Conservation (phyloP, 2,329 filamentous ascomycete genomes). For the Zalaria sp. region DNA sequence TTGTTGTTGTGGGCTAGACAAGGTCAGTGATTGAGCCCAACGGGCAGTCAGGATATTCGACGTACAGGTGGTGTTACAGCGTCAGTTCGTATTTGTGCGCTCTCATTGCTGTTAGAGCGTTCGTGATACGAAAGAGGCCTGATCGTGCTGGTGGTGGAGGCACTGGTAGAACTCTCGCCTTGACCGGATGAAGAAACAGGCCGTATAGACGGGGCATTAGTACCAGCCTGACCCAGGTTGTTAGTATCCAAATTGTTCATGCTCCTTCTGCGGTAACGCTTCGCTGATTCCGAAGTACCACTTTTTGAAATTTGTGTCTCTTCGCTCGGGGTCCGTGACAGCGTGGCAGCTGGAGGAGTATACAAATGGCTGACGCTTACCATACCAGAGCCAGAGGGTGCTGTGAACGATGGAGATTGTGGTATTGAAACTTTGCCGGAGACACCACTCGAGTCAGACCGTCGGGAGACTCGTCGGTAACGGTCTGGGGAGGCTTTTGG, state of each 20-base stretch:
- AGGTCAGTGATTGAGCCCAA: not conserved
- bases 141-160: constrained; percentile 17
- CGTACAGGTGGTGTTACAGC: constrained; percentile 6
- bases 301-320: constrained; percentile 52
- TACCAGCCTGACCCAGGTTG: constrained; percentile 7
- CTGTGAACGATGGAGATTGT: constrained; percentile 18
- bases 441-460: constrained; percentile 34
- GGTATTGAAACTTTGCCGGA: constrained; percentile 16
- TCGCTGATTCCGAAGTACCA: constrained; percentile 50
- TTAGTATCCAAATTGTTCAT: constrained; percentile 49
- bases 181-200: constrained; percentile 11
- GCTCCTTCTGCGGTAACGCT: constrained; percentile 69
- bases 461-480: constrained; percentile 54
- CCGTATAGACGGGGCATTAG: constrained; percentile 9
- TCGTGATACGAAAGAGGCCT: constrained; percentile 17
- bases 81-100: constrained; percentile 8
- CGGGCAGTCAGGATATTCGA: not conserved
- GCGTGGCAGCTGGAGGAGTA: constrained; percentile 9
- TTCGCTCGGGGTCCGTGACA: constrained; percentile 38
- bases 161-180: constrained; percentile 9
- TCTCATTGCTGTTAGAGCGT: constrained; percentile 20
- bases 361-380: constrained; percentile 42
- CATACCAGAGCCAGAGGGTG: constrained; percentile 40
- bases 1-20: not conserved
- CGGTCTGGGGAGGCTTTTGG: constrained; percentile 65